Percentiles rank a stretch among this genome's conserved stretches.
Evolutionary conservation across 1,284 basidiomycete genomes (phyloP).

Genomic region (Ceratobasidium theobromae): DNA sequence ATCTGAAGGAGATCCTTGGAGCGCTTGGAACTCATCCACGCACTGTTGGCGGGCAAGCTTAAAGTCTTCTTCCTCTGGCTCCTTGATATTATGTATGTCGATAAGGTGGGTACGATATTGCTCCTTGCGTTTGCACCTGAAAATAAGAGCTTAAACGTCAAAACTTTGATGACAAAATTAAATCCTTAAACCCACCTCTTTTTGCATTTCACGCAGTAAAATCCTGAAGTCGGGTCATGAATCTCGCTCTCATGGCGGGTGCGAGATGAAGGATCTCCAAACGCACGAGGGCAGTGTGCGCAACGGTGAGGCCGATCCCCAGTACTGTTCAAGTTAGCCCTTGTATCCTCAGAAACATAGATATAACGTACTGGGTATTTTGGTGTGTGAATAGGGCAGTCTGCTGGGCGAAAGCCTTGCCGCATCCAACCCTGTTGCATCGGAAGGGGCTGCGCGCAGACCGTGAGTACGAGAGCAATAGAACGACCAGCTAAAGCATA

Average conservation of each 20-base stretch:
- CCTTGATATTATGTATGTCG: neutral
- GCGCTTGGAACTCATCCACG: no score
- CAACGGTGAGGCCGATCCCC: constrained; percentile 8
- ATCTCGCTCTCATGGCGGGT: constrained; percentile 23
- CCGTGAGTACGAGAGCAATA: neutral
- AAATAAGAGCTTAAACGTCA: neutral
- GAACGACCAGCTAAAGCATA: neutral
- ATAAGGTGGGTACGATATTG: neutral
- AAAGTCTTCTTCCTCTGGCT: neutral
- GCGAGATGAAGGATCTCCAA: constrained; percentile 17
- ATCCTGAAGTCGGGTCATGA: constrained; percentile 10
- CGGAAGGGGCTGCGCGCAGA: neutral
- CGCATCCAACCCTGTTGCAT: neutral
- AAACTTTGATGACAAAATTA: neutral
- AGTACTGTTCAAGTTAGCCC: neutral
- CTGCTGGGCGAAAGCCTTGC: constrained; percentile 9
- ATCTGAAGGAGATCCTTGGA: no score
- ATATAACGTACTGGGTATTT: constrained; percentile 7
- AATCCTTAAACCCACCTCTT: constrained; percentile 1
- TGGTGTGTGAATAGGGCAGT: constrained; percentile 9
- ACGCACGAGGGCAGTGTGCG: neutral
- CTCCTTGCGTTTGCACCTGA: constrained; percentile 8
- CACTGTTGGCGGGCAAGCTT: no score
- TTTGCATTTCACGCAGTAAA: constrained; percentile 1
- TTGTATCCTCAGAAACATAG: neutral